Base-by-base conservation (phyloP, 1,284 basidiomycete species). In the Porphyrellus sp. region DNA sequence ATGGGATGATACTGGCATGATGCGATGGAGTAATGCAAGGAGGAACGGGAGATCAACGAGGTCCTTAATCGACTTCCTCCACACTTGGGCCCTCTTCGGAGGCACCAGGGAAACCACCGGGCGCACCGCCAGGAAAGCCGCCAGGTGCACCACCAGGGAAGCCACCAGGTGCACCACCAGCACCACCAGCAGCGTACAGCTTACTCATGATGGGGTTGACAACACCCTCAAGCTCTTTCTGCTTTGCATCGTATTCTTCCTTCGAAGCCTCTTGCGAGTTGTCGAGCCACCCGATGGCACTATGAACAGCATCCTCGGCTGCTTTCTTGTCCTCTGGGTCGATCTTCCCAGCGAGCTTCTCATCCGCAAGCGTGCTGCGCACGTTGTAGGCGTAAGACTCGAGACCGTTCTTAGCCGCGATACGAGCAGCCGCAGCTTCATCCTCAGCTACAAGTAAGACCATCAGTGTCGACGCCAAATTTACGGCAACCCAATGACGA, bases 321-420 rank as follows among this genome's bases (percentile, higher is more conserved):
- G 92, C 89, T 62, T 80, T 69, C 82, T 96, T 95, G 86, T 98
- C 96, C 40, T 77, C 85, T 30, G 87, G 71, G 7, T 91, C 86
- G 71, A 97, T 92, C 78, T 97, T 98, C 81, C 81, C 85, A 37
- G 82, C 82, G 55, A 93, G 80, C 75, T 95, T 92, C 70, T 90
- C 86, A 69, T 93, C 90, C 55, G 73, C 82, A 58, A 97, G 71
- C 13, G 92, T 89, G 80, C 96, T 94, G 64, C 94, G 91, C 55
- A 99, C 85, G 78, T 94, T 96, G 86, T 97, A 99, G 8, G 94
- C 74, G 76, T 97, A 98, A 4, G 92, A 93, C 76, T 97, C 94
- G 67, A 96, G 81, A 43, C 74, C 80, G 72, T 93, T 93, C 87
- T 97, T 96, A 63, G 93, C 73, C 44, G 80, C 69, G 72, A 97